A percentile compares a stretch with the other conserved stretches of the same genome.
Conservation (phyloP, 805 yeast genomes). For the Wickerhamiella allomyrinae region DNA sequence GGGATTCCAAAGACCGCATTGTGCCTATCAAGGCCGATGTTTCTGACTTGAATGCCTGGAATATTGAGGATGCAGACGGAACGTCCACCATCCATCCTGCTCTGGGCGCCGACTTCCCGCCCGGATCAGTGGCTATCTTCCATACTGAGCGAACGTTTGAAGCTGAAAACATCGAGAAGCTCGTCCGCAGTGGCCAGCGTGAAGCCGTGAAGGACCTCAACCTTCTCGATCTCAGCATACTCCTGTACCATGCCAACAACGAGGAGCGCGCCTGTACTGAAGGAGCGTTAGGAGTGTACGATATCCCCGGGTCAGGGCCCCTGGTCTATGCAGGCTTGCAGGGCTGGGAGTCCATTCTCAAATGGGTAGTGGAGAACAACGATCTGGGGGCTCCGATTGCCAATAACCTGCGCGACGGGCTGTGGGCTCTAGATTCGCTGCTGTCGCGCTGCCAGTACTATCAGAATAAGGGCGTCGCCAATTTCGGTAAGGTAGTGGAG, state of each 20-base stretch:
- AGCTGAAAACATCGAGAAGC: slow-evolving; percentile 48
- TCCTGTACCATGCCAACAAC: slow-evolving; percentile 64
- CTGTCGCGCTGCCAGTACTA: slow-evolving; percentile 48
- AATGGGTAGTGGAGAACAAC: slow-evolving; percentile 47
- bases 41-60: slow-evolving; percentile 37
- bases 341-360: slow-evolving; percentile 73
- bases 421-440: slow-evolving; percentile 79
- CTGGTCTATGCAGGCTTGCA: slow-evolving; percentile 81
- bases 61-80: slow-evolving; percentile 30
- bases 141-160: slow-evolving; percentile 56
- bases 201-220: slow-evolving; percentile 50
- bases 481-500: slow-evolving; percentile 28
- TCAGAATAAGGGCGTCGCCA: slow-evolving; percentile 26
- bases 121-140: slow-evolving; percentile 80
- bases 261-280: slow-evolving; percentile 75
- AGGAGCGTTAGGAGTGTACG: slow-evolving; percentile 61
- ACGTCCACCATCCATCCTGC: slow-evolving; percentile 34
- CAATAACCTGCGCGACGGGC: slow-evolving; percentile 64
- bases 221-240: slow-evolving; percentile 57
- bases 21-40: slow-evolving; percentile 56
- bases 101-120: slow-evolving; percentile 43
- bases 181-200: slow-evolving; percentile 59
- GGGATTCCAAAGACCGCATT: slow-evolving; percentile 28
- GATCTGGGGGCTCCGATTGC: slow-evolving; percentile 76
- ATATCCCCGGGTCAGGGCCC: slow-evolving; percentile 57